A percentile compares a stretch with the other conserved stretches of the same genome.
These are phyloP conservation scores for Fomes fomentarius DNA, from an alignment of 1,284 basidiomycete genomes.

Conservation along the genomic window DNA sequence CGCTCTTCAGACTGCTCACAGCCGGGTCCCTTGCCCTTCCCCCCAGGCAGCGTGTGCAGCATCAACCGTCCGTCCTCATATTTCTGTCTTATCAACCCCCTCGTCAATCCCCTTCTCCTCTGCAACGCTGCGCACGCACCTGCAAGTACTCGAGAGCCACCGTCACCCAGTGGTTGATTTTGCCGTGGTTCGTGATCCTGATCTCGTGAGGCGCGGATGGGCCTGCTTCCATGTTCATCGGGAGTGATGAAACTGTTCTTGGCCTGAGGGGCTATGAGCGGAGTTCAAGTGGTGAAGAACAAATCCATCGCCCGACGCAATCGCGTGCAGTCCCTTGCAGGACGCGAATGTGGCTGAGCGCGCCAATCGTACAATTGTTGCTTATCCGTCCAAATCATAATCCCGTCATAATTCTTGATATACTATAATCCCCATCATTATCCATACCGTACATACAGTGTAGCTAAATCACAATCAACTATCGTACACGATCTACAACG, in stretches of 20 bases:
- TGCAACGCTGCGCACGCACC: conserved; percentile 39
- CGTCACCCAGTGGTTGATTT: conserved; percentile 63
- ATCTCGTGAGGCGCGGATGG: conserved; percentile 39
- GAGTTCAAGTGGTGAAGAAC: background rate
- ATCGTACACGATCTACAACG: too few relatives aligned
- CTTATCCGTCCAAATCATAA: too few relatives aligned
- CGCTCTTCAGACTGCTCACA: background rate
- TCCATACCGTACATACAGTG: background rate
- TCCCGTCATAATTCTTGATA: too few relatives aligned
- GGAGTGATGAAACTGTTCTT: background rate
- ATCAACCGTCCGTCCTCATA: conserved; percentile 58
- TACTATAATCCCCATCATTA: background rate
- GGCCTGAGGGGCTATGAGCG: background rate
- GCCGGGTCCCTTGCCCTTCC: conserved; percentile 12
- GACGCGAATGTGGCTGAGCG: conserved; percentile 9
- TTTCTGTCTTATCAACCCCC: conserved; percentile 42
- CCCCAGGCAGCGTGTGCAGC: conserved; percentile 67
- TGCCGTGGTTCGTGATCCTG: conserved; percentile 67
- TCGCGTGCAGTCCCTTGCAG: conserved; percentile 1
- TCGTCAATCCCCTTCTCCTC: background rate
- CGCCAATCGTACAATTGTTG: too few relatives aligned
- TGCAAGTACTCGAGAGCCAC: conserved; percentile 65
- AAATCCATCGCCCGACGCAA: background rate
- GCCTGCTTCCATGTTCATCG: conserved; percentile 5
- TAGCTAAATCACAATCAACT: too few relatives aligned